Percentiles rank a stretch among this genome's conserved stretches.
Conservation (phyloP, 2,329 filamentous ascomycete genomes). For the Cercospora beticola region DNA sequence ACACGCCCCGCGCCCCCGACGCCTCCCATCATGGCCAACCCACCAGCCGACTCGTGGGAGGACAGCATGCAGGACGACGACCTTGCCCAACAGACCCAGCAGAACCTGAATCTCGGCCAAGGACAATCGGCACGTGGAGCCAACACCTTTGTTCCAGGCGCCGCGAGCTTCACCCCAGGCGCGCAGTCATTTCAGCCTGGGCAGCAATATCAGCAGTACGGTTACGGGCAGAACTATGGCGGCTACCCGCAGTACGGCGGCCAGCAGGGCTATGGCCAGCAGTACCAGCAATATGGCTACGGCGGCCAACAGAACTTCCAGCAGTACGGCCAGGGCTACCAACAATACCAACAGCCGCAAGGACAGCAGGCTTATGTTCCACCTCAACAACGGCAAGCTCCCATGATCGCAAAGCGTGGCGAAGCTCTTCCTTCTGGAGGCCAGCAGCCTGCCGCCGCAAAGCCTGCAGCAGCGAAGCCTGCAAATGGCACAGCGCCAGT, state of each 20-base stretch:
- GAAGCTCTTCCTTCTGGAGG: constrained; percentile 51
- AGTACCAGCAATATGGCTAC: constrained; percentile 45
- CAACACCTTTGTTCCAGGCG: constrained; percentile 38
- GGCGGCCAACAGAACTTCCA: constrained; percentile 42
- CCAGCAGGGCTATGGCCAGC: constrained; percentile 41
- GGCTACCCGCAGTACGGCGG: constrained; percentile 29
- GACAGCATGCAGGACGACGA: constrained; percentile 41
- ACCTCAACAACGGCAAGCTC: constrained; percentile 50
- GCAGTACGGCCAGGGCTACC: constrained; percentile 51
- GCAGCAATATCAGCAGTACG: constrained; percentile 38
- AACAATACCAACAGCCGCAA: constrained; percentile 45
- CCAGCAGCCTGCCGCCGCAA: constrained; percentile 47
- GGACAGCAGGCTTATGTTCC: constrained; percentile 37
- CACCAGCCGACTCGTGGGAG: constrained; percentile 73
- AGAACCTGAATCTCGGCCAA: constrained; percentile 38
- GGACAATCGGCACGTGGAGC: constrained; percentile 22
- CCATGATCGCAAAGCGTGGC: constrained; percentile 64
- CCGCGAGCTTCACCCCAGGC: constrained; percentile 39
- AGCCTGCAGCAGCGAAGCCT: constrained; percentile 46
- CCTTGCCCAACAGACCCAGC: constrained; percentile 41
- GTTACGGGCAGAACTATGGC: constrained; percentile 41
- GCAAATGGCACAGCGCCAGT: constrained; percentile 57
- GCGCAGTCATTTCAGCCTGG: constrained; percentile 37
- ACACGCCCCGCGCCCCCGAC: background rate
- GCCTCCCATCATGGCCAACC: constrained; percentile 30